phyloP scores from a whole-genome alignment of 148 eudicot genomes.

The Rhododendron kiyosumense region DNA sequence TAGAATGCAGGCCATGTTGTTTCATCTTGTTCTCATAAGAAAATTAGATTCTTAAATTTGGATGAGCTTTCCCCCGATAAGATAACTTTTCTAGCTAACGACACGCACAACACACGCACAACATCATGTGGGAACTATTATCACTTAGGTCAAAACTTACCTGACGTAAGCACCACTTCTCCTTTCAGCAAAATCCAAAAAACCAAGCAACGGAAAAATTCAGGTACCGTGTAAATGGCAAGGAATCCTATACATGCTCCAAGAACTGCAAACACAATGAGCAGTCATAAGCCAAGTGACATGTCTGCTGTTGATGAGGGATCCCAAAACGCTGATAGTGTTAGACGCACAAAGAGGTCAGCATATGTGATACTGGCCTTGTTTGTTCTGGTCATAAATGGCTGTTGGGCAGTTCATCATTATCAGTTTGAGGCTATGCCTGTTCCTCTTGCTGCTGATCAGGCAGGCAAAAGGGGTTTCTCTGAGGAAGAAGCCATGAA shows the following conservation, averaged over 20 bases:
- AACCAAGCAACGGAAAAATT: neutral
- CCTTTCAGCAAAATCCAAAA: neutral
- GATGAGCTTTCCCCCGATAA: too few relatives aligned
- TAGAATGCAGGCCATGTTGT: neutral
- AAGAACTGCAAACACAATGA: neutral
- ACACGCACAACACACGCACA: too few relatives aligned
- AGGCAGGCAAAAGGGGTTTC: conserved; percentile 86
- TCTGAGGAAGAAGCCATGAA: conserved; percentile 78
- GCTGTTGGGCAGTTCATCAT: conserved; percentile 59
- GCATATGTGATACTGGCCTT: conserved; percentile 46
- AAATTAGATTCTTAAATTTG: too few relatives aligned
- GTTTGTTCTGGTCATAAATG: conserved; percentile 46
- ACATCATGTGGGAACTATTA: neutral
- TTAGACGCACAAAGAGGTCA: conserved; percentile 43
- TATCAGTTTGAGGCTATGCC: conserved; percentile 68
- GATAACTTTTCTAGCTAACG: neutral
- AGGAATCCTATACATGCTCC: conserved; percentile 6
- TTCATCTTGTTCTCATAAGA: too few relatives aligned
- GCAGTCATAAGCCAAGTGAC: neutral
- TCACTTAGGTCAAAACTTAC: neutral
- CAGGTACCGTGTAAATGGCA: conserved; percentile 14
- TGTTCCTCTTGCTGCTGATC: conserved; percentile 45
- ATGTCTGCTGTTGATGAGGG: neutral
- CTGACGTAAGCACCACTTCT: neutral
- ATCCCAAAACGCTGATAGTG: neutral